phyloP scores from a whole-genome alignment of 2,329 filamentous ascomycete species.

The Talaromyces verruculosus region DNA sequence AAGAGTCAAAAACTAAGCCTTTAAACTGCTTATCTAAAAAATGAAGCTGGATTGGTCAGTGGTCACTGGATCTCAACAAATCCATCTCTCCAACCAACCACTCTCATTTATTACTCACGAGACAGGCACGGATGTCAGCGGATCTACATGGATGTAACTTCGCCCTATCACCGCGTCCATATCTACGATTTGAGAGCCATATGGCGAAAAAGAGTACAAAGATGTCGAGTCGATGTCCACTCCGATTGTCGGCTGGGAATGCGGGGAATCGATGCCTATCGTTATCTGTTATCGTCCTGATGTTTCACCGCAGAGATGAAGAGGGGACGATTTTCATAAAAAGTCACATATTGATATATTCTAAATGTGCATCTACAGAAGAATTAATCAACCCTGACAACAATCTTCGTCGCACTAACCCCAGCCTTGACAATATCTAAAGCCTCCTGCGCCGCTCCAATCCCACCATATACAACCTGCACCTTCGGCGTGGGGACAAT shows the following conservation, averaged over 20 bases:
- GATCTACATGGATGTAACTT: conserved; percentile 6
- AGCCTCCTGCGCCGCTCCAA: conserved; percentile 10
- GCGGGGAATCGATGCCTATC: neutral
- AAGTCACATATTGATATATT: neutral
- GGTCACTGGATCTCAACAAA: conserved; percentile 7
- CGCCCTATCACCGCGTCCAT: neutral
- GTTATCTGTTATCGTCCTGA: neutral
- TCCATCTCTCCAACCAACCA: neutral
- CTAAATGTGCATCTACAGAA: neutral
- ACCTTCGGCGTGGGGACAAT: conserved; percentile 12
- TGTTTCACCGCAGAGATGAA: neutral
- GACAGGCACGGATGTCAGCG: conserved; percentile 5
- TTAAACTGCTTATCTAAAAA: neutral
- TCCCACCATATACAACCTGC: conserved; percentile 8
- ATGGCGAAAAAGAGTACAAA: conserved; percentile 3
- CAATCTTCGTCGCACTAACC: conserved; percentile 14
- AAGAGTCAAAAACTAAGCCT: neutral
- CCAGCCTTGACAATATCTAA: conserved; percentile 11
- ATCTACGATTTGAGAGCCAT: neutral
- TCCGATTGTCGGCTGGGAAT: conserved; percentile 5
- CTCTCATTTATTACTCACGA: neutral
- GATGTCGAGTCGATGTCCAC: neutral
- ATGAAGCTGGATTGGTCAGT: conserved; percentile 8
- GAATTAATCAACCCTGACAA: conserved; percentile 5
- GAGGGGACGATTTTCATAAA: neutral